phyloP scores from a whole-genome alignment of 306 rosid genomes.

The Urtica urens region DNA sequence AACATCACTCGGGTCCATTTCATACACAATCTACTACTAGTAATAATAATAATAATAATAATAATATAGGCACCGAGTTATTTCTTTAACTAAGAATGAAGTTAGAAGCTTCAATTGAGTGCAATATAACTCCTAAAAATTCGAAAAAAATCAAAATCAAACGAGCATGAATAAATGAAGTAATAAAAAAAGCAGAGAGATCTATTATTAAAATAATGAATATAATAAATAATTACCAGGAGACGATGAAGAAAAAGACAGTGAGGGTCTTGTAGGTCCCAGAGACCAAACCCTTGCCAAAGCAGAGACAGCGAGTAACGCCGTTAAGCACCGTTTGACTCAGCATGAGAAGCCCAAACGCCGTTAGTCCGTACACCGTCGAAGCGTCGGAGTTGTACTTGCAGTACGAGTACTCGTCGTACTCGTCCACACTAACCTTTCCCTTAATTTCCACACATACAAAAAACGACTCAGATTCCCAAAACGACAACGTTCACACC shows the following conservation, averaged over 20 bases:
- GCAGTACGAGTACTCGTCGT: constrained; percentile 61
- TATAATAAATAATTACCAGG: constrained; percentile 42
- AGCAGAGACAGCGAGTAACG: constrained; percentile 84
- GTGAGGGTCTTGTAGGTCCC: constrained; percentile 55
- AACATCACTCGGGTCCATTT: too few relatives aligned
- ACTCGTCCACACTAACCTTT: constrained; percentile 45
- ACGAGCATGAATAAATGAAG: too few relatives aligned
- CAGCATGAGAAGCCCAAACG: constrained; percentile 46
- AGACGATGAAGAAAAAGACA: constrained; percentile 55
- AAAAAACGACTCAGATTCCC: neutral
- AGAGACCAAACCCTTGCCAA: constrained; percentile 70
- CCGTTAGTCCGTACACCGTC: constrained; percentile 74
- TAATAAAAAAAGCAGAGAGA: neutral
- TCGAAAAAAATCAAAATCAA: too few relatives aligned
- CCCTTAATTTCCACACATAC: constrained; percentile 31
- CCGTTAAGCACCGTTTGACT: constrained; percentile 56
- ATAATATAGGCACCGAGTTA: too few relatives aligned
- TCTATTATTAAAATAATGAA: neutral
- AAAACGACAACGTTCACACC: neutral
- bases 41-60: too few relatives aligned
- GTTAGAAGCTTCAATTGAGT: too few relatives aligned
- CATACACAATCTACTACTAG: too few relatives aligned
- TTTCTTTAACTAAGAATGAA: too few relatives aligned
- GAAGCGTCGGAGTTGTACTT: constrained; percentile 75
- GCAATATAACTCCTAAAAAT: too few relatives aligned